Conservation (phyloP, 2,329 filamentous ascomycete genomes). For the Neurospora sp. region DNA sequence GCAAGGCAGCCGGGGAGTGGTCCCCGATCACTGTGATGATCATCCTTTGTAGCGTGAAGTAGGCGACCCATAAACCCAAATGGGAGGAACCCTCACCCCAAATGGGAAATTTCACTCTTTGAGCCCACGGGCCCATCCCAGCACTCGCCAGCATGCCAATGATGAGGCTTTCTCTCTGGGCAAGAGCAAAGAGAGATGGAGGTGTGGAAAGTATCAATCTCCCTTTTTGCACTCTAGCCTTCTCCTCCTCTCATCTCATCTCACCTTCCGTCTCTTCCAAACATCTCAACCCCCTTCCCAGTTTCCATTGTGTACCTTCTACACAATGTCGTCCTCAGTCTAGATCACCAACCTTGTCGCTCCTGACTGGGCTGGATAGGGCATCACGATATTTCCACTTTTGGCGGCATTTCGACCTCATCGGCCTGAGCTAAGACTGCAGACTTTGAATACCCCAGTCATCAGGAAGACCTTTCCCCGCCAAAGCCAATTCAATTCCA, state of each 20-base stretch:
- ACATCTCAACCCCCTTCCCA: neutral
- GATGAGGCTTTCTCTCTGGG: neutral
- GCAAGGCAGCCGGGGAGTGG: neutral
- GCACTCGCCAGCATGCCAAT: neutral
- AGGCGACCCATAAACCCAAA: neutral
- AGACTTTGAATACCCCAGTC: neutral
- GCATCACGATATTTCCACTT: neutral
- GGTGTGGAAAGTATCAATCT: neutral
- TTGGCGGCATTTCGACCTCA: neutral
- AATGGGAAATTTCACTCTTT: neutral
- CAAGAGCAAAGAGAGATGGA: neutral
- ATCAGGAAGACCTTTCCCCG: neutral
- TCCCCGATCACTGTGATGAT: neutral
- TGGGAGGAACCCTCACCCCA: neutral
- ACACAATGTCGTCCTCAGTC: neutral
- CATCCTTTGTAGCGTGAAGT: neutral
- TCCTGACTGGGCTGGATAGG: neutral
- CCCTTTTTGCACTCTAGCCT: neutral
- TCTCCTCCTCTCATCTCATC: neutral
- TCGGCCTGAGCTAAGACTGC: neutral
- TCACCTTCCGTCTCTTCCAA: neutral
- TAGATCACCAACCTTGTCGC: neutral
- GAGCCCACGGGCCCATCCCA: neutral
- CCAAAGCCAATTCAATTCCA: neutral
- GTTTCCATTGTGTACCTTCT: neutral